Conservation (phyloP, 306 rosid species). For the Rosa chinensis region DNA sequence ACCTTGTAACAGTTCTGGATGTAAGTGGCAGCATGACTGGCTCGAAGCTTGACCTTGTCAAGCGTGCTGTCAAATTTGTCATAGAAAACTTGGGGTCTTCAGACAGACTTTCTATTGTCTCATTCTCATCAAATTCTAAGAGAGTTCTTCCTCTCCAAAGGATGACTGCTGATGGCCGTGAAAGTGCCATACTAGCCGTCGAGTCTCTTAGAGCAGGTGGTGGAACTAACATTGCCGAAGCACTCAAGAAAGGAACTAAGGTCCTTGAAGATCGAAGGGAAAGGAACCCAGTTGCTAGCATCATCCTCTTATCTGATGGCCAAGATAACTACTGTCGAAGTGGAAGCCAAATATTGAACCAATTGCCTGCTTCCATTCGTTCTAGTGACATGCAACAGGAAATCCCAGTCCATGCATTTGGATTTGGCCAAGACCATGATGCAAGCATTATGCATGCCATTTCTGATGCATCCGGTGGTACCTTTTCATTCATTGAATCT, state of each 20-base stretch:
- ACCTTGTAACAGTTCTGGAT: slow-evolving; percentile 38
- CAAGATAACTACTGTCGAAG: neutral
- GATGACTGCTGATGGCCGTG: slow-evolving; percentile 21
- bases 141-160: slow-evolving; percentile 35
- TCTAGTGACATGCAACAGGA: neutral
- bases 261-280: slow-evolving; percentile 35
- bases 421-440: slow-evolving; percentile 30
- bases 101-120: slow-evolving; percentile 34
- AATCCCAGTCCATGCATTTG: slow-evolving; percentile 34
- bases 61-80: slow-evolving; percentile 29
- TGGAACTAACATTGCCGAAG: slow-evolving; percentile 30
- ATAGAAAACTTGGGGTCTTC: slow-evolving; percentile 32
- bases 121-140: slow-evolving; percentile 16
- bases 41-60: slow-evolving; percentile 27
- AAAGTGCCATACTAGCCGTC: neutral
- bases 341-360: neutral
- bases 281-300: slow-evolving; percentile 24
- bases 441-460: slow-evolving; percentile 7
- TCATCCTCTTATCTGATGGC: slow-evolving; percentile 41
- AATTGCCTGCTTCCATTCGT: slow-evolving; percentile 12
- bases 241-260: slow-evolving; percentile 21
- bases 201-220: neutral
- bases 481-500: slow-evolving; percentile 17
- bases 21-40: slow-evolving; percentile 36
- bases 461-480: slow-evolving; percentile 29